phyloP scores from a whole-genome alignment of 768 basidiomycete species.

The Pleurotus ostreatus region DNA sequence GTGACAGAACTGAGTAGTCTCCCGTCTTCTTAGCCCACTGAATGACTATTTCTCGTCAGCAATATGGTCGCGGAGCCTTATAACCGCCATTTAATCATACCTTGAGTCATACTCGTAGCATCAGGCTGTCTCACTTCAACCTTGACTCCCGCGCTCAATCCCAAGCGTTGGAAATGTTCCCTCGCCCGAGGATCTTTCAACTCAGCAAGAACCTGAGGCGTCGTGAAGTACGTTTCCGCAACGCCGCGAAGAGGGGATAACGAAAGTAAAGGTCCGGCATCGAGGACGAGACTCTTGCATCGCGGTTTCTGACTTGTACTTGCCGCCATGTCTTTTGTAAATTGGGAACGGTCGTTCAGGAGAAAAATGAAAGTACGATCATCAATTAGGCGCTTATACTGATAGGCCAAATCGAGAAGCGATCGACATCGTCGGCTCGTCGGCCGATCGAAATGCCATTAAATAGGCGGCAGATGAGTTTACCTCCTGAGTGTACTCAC shows the following conservation, averaged over 20 bases:
- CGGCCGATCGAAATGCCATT: background rate
- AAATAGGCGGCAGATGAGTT: background rate
- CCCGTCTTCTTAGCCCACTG: constrained; percentile 94
- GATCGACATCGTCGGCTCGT: background rate
- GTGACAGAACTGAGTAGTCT: constrained; percentile 89
- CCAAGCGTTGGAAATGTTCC: constrained; percentile 80
- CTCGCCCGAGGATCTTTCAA: constrained; percentile 84
- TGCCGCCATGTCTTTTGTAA: background rate
- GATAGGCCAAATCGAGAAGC: background rate
- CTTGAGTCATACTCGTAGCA: constrained; percentile 60
- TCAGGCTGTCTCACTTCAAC: constrained; percentile 70
- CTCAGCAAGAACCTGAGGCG: constrained; percentile 87
- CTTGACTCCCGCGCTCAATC: constrained; percentile 70
- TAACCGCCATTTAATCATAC: constrained; percentile 32
- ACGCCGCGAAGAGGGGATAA: constrained; percentile 87
- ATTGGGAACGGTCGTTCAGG: constrained; percentile 14
- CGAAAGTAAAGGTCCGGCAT: constrained; percentile 90
- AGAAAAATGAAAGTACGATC: background rate
- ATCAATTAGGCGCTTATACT: background rate
- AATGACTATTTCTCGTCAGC: constrained; percentile 52
- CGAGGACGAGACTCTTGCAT: constrained; percentile 82
- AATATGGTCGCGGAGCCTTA: background rate
- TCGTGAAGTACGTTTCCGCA: constrained; percentile 81
- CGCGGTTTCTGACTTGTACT: constrained; percentile 27
- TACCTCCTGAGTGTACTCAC: background rate